phyloP scores from a whole-genome alignment of 306 rosid genomes.

The Quercus suber region DNA sequence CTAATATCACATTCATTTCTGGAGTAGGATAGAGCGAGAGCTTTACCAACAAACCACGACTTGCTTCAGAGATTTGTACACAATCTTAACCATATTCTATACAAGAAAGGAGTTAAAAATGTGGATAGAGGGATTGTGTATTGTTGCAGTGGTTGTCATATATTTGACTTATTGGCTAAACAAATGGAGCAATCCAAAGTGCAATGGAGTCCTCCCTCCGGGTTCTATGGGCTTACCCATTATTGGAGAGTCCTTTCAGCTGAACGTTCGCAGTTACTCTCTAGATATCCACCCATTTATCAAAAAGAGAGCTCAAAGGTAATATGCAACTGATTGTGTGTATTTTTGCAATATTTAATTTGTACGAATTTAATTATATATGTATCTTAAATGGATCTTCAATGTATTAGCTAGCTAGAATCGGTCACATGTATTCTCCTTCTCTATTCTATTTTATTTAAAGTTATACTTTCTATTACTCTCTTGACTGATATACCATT shows the following conservation, averaged over 20 bases:
- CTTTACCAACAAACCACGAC: no score
- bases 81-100: no score
- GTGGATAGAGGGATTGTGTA: slow-evolving; percentile 15
- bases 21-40: no score
- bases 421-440: no score
- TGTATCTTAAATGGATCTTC: no score
- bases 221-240: slow-evolving; percentile 49
- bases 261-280: slow-evolving; percentile 29
- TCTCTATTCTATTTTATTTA: no score
- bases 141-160: slow-evolving; percentile 15
- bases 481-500: slow-evolving; percentile 32
- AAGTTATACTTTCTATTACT: neutral
- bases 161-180: slow-evolving; percentile 5
- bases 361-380: no score
- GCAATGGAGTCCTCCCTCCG: slow-evolving; percentile 37
- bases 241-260: slow-evolving; percentile 33
- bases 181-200: slow-evolving; percentile 33
- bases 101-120: neutral
- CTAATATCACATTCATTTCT: no score
- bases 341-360: neutral
- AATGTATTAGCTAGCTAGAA: no score
- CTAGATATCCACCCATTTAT: slow-evolving; percentile 44
- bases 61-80: neutral
- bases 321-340: neutral
- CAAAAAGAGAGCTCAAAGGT: slow-evolving; percentile 32